These are phyloP conservation scores for Geotrichum bryndzae DNA, from an alignment of 1,139 yeast species.

Conservation along the genomic window DNA sequence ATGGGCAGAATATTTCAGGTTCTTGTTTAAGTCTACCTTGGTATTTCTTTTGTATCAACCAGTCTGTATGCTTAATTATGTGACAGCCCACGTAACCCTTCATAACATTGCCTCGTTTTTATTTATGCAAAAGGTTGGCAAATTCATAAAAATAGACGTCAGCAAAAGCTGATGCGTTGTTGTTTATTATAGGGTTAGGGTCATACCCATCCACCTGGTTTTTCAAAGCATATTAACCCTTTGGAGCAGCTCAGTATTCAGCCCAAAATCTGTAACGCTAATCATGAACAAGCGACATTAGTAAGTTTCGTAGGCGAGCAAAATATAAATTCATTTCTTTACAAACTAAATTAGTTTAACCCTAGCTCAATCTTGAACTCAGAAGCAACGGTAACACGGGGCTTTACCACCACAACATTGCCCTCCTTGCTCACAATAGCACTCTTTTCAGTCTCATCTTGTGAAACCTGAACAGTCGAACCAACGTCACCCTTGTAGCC, in stretches of 20 bases:
- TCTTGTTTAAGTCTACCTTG: not conserved
- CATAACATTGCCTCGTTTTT: not conserved
- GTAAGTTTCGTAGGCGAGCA: not conserved
- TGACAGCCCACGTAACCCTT: not conserved
- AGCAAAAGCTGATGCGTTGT: not conserved
- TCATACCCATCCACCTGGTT: not conserved
- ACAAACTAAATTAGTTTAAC: not conserved
- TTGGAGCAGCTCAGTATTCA: not conserved
- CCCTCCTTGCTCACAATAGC: not conserved
- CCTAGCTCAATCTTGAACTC: not conserved
- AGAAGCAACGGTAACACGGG: not conserved
- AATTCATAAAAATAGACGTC: not conserved
- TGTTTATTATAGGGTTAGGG: not conserved
- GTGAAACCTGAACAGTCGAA: not conserved
- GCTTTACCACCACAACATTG: not conserved
- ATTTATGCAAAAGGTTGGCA: not conserved
- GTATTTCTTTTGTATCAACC: not conserved
- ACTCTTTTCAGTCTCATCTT: not conserved
- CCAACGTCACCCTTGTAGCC: slow-evolving; percentile 31
- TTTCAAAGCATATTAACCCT: not conserved
- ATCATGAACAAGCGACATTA: not conserved
- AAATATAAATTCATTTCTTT: not conserved
- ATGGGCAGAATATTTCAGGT: not conserved
- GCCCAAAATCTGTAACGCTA: not conserved
- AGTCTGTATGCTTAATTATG: not conserved